These are phyloP conservation scores for Penicillium sp. DNA, from an alignment of 2,329 filamentous ascomycete genomes.

Conservation along the genomic window DNA sequence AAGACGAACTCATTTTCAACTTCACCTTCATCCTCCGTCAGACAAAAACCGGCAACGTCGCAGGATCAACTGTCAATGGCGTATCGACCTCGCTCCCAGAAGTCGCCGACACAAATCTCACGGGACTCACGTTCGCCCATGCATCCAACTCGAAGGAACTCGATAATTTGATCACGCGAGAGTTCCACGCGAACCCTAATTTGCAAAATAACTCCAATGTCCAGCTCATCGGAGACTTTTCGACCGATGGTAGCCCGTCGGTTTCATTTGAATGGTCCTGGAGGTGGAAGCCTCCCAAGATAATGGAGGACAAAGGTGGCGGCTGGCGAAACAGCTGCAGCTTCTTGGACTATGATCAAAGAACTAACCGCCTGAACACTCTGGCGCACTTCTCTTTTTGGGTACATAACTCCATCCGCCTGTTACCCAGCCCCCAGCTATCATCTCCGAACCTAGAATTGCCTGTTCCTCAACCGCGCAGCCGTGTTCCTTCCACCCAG, in stretches of 20 bases:
- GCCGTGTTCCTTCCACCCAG: constrained; percentile 80
- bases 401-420: constrained; percentile 66
- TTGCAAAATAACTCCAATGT: constrained; percentile 97
- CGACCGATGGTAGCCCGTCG: constrained; percentile 76
- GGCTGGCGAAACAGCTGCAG: constrained; percentile 97
- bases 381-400: constrained; percentile 93
- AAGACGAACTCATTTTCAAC: constrained; percentile 88
- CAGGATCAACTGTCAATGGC: constrained; percentile 50
- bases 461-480: constrained; percentile 68
- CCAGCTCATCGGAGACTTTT: constrained; percentile 87
- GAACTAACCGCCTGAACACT: constrained; percentile 82
- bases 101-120: constrained; percentile 70
- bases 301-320: constrained; percentile 74
- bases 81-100: constrained; percentile 52
- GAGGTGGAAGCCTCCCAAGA: constrained; percentile 92
- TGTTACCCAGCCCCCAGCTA: constrained; percentile 55
- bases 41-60: constrained; percentile 47
- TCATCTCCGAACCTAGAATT: constrained; percentile 73
- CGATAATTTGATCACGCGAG: constrained; percentile 87
- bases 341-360: constrained; percentile 95
- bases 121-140: constrained; percentile 87
- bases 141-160: constrained; percentile 82
- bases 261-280: constrained; percentile 93
- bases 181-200: constrained; percentile 96
- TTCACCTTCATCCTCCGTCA: constrained; percentile 82